A percentile compares a stretch with the other conserved stretches of the same genome.
Evolutionary conservation across 164 flowering plant genomes (phyloP).

Genomic region (Paratinospora sagittata): DNA sequence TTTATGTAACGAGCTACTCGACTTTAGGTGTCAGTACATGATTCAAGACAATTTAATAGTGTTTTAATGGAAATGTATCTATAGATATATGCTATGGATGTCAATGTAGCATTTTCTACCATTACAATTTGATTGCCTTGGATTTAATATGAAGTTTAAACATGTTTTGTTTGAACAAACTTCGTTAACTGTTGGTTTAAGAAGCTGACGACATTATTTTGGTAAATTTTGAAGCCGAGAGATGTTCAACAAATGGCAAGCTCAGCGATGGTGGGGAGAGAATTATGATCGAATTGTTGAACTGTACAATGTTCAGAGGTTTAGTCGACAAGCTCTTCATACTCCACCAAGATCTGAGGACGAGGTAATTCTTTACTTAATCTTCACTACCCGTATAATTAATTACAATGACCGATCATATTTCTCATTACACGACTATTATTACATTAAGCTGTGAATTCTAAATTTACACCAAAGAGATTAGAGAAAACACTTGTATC

Average conservation of each 20-base stretch:
- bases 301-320: slow-evolving; percentile 95
- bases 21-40: too few species aligned
- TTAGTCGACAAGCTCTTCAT: slow-evolving; percentile 77
- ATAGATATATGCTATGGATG: too few species aligned
- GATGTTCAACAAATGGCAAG: slow-evolving; percentile 95
- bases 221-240: slow-evolving; percentile 64
- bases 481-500: too few species aligned
- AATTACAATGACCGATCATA: neutral
- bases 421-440: too few species aligned
- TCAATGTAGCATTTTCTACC: too few species aligned
- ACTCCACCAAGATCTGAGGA: slow-evolving; percentile 88
- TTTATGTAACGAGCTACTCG: too few species aligned
- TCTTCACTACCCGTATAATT: neutral
- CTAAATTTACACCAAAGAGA: too few species aligned
- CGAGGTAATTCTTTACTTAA: slow-evolving; percentile 45
- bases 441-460: too few species aligned
- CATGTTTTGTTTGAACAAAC: neutral
- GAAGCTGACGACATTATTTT: neutral
- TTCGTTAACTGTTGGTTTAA: neutral
- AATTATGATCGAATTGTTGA: slow-evolving; percentile 91
- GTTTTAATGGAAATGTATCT: too few species aligned
- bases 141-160: too few species aligned
- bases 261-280: slow-evolving; percentile 99
- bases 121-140: too few species aligned
- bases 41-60: too few species aligned